Percentiles rank a stretch among this genome's conserved stretches.
These are phyloP conservation scores for Jaapia argillacea DNA, from an alignment of 768 basidiomycete genomes.

Conservation along the genomic window DNA sequence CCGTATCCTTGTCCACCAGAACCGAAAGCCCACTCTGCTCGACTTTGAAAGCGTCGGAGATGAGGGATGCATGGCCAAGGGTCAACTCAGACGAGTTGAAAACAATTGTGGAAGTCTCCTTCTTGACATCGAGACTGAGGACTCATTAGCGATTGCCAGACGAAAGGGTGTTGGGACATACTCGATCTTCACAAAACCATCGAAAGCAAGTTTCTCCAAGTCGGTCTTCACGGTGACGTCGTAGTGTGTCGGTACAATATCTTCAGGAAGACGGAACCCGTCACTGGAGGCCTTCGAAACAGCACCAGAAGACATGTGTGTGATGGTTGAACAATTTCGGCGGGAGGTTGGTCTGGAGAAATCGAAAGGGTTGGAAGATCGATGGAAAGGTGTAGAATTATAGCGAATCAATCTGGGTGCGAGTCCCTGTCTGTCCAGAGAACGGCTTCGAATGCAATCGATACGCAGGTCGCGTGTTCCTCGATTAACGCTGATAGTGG, in stretches of 20 bases:
- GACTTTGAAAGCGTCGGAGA: constrained; percentile 40
- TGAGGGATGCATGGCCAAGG: constrained; percentile 46
- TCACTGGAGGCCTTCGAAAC: constrained; percentile 2
- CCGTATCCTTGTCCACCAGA: constrained; percentile 46
- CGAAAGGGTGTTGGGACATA: constrained; percentile 18
- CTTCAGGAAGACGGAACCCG: constrained; percentile 48
- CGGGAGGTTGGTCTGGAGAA: no score
- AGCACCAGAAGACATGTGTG: constrained; percentile 6
- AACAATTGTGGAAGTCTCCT: constrained; percentile 48
- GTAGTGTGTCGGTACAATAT: constrained; percentile 68
- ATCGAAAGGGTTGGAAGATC: no score
- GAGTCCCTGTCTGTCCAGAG: no score
- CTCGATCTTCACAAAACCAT: constrained; percentile 70
- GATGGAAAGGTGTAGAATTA: no score
- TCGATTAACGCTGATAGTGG: no score
- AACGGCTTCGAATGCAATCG: no score
- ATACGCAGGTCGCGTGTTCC: no score
- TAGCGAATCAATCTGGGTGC: no score
- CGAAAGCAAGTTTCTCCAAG: constrained; percentile 64
- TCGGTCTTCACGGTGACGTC: constrained; percentile 75
- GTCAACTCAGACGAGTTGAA: constrained; percentile 58
- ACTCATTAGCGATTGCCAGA: constrained; percentile 1
- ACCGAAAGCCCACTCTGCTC: constrained; percentile 36
- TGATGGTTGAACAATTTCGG: constrained; percentile 8
- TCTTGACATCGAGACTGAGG: constrained; percentile 49